Evolutionary conservation across 225 moss, liverwort and hornwort genomes (phyloP).

Genomic region (Anthoceros angustus): DNA sequence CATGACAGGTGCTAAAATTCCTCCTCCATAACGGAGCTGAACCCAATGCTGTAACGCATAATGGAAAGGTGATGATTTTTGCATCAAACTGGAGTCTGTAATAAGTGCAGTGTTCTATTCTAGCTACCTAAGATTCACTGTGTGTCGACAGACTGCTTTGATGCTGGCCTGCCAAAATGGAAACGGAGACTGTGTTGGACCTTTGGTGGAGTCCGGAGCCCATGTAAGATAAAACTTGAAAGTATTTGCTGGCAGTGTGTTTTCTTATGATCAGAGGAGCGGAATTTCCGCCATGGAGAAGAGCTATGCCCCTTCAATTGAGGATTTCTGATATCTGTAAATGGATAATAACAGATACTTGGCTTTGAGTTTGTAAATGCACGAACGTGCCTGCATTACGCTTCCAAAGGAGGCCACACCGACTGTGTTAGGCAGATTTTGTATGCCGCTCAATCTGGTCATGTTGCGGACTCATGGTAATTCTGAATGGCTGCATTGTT

Average conservation of each 20-base stretch:
- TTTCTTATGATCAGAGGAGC: not conserved
- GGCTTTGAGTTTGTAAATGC: constrained; percentile 21
- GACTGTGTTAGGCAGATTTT: constrained; percentile 34
- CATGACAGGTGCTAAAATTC: not conserved
- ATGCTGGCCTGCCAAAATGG: constrained; percentile 44
- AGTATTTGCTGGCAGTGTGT: not conserved
- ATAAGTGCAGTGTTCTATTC: too few relatives aligned
- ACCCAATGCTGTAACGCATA: not conserved
- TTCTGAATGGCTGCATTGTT: not conserved
- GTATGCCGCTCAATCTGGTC: constrained; percentile 19
- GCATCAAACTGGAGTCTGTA: too few relatives aligned
- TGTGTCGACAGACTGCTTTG: constrained; percentile 27
- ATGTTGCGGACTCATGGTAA: constrained; percentile 27
- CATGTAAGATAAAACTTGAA: constrained; percentile 16
- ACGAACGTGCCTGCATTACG: constrained; percentile 38
- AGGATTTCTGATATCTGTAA: too few relatives aligned
- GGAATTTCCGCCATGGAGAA: not conserved
- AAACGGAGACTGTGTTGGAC: constrained; percentile 22
- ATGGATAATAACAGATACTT: constrained; percentile 24
- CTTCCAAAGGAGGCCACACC: constrained; percentile 25
- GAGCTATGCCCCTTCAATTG: too few relatives aligned
- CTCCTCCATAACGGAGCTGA: constrained; percentile 4
- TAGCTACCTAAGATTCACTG: too few relatives aligned
- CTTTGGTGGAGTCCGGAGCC: constrained; percentile 25
- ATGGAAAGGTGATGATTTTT: not conserved